These are phyloP conservation scores for Rehmannia glutinosa DNA, from an alignment of 257 asterid genomes.

Conservation along the genomic window DNA sequence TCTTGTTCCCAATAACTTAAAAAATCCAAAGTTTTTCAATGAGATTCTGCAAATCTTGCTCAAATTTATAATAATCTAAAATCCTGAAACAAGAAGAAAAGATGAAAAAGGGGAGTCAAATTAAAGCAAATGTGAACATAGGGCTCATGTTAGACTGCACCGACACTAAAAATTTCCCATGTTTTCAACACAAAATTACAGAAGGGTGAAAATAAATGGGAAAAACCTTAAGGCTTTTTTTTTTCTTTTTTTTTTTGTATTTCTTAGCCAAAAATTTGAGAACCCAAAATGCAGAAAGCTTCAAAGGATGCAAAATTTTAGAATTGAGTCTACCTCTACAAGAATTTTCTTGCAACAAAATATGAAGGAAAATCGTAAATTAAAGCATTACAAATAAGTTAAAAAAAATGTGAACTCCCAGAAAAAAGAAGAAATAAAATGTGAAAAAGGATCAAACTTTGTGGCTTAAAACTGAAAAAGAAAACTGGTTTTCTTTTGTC, in stretches of 20 bases:
- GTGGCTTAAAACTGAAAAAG: slow-evolving; percentile 10
- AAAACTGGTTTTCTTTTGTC: not conserved
- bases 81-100: not conserved
- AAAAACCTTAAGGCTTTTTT: no score
- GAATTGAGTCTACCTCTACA: slow-evolving; percentile 1
- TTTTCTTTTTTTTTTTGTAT: no score
- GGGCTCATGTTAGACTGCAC: no score
- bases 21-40: slow-evolving; percentile 1
- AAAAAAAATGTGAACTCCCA: not conserved
- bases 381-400: not conserved
- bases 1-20: slow-evolving; percentile 21
- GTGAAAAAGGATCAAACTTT: not conserved
- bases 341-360: slow-evolving; percentile 7
- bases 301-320: no score
- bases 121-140: no score
- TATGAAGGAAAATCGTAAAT: slow-evolving; percentile 6
- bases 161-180: no score
- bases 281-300: not conserved
- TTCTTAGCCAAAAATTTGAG: no score
- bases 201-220: not conserved
- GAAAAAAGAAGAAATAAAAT: not conserved
- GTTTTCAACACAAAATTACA: not conserved
- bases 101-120: not conserved
- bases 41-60: slow-evolving; percentile 19
- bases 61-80: not conserved